These are phyloP conservation scores for Citrus inodora DNA, from an alignment of 345 rosid genomes.

Conservation along the genomic window DNA sequence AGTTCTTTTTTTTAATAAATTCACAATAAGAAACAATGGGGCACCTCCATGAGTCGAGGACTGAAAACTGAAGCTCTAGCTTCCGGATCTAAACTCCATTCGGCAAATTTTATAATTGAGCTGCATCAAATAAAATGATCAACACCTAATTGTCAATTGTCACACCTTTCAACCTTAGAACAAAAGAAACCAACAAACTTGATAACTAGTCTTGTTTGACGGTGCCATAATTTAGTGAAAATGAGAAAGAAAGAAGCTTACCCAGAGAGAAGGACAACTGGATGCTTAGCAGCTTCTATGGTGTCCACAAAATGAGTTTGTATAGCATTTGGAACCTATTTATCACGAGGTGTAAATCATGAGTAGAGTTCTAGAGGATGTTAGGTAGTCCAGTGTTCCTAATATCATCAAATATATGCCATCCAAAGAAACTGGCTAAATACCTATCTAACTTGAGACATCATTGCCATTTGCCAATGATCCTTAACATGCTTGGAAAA, in stretches of 20 bases:
- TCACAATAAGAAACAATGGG: slow-evolving; percentile 6
- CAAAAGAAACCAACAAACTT: background rate
- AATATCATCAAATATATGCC: background rate
- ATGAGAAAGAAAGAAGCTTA: slow-evolving; percentile 30
- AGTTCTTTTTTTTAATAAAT: background rate
- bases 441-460: background rate
- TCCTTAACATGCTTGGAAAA: background rate
- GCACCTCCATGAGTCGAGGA: slow-evolving; percentile 99
- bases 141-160: slow-evolving; percentile 1
- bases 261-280: slow-evolving; percentile 72
- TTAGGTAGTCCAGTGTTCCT: background rate
- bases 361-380: slow-evolving; percentile 5
- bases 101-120: slow-evolving; percentile 76
- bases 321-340: slow-evolving; percentile 80
- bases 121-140: slow-evolving; percentile 42
- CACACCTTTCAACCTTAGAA: background rate
- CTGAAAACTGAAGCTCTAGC: slow-evolving; percentile 72
- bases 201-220: background rate
- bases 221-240: background rate
- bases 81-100: slow-evolving; percentile 74
- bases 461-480: background rate
- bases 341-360: slow-evolving; percentile 14
- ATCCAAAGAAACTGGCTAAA: background rate
- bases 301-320: slow-evolving; percentile 61
- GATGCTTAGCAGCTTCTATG: slow-evolving; percentile 69